A percentile compares a stretch with the other conserved stretches of the same genome.
These are phyloP conservation scores for Euphorbia corollata DNA, from an alignment of 441 rosid genomes.

Conservation along the genomic window DNA sequence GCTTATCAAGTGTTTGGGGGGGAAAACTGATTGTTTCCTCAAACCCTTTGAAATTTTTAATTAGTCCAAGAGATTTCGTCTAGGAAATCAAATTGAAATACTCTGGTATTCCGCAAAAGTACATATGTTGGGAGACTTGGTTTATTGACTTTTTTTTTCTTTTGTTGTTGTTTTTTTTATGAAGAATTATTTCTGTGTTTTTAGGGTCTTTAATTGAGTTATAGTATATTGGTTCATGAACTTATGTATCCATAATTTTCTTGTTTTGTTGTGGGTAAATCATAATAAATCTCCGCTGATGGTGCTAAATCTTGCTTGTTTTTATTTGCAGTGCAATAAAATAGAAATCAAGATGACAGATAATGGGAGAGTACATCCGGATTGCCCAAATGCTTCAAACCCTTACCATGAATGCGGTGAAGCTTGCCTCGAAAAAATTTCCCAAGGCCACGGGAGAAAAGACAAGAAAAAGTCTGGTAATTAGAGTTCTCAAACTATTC, in stretches of 20 bases:
- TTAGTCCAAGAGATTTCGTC: background rate
- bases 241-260: no score
- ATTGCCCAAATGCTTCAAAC: constrained; percentile 54
- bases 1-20: background rate
- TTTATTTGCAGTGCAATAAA: constrained; percentile 11
- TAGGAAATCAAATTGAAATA: no score
- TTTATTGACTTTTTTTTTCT: background rate
- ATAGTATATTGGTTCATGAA: no score
- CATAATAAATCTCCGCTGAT: background rate
- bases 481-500: background rate
- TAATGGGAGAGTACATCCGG: constrained; percentile 43
- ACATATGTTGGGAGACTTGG: background rate
- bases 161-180: no score
- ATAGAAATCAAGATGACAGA: constrained; percentile 25
- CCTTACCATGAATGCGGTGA: constrained; percentile 82
- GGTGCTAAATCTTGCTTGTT: background rate
- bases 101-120: background rate
- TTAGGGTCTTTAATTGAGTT: no score
- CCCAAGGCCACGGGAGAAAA: constrained; percentile 39
- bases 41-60: no score
- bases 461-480: constrained; percentile 54
- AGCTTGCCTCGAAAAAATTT: constrained; percentile 50
- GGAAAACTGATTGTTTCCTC: background rate
- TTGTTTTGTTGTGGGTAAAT: background rate
- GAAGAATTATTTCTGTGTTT: background rate